phyloP scores from a whole-genome alignment of 441 rosid species.

The Populus hybrid region DNA sequence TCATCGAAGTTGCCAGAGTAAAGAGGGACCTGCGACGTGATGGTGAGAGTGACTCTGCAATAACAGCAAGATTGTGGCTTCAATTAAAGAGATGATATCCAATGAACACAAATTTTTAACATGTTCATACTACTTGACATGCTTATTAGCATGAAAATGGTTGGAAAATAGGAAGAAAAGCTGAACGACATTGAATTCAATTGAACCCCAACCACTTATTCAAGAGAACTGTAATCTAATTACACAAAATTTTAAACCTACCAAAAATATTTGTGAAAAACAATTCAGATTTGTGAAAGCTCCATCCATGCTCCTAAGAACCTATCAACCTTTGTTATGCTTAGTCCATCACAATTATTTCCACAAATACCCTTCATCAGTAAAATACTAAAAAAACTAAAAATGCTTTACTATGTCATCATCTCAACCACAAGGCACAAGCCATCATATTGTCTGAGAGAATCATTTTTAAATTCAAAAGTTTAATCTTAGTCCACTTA shows the following conservation, averaged over 20 bases:
- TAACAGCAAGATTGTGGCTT: constrained; percentile 4
- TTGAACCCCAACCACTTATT: not conserved
- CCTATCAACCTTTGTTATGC: not conserved
- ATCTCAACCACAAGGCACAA: not conserved
- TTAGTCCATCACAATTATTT: not conserved
- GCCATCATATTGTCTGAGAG: not conserved
- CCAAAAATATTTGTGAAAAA: not conserved
- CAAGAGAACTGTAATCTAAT: not conserved
- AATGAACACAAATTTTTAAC: not conserved
- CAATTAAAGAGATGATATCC: constrained; percentile 11
- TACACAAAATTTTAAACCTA: not conserved
- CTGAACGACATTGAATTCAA: not conserved
- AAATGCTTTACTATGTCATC: not conserved
- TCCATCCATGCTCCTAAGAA: not conserved
- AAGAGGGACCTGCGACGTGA: constrained; percentile 80
- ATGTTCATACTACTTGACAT: not conserved
- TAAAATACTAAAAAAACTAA: not conserved
- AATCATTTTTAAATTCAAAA: not conserved
- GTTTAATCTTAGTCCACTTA: not conserved
- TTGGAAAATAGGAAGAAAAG: not conserved
- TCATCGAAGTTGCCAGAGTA: constrained; percentile 79
- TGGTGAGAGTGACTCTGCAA: constrained; percentile 74
- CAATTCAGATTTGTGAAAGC: not conserved
- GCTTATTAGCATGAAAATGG: not conserved
- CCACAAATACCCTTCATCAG: not conserved